phyloP scores from a whole-genome alignment of 495 filamentous ascomycete genomes.

The Lindgomyces ingoldianus region DNA sequence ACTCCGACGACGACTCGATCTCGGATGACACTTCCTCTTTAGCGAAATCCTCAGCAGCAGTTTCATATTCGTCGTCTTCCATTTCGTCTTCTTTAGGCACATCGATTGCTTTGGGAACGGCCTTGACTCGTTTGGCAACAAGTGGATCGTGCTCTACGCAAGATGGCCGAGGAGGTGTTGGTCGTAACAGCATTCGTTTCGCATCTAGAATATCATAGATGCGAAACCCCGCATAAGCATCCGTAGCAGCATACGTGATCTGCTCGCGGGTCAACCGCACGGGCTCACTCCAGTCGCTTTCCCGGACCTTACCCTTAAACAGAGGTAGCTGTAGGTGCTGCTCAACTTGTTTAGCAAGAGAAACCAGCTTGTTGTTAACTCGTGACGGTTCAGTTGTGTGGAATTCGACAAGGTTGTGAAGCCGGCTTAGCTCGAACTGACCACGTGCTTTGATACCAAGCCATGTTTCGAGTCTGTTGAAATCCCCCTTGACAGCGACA shows the following conservation, averaged over 20 bases:
- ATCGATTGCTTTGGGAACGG: neutral
- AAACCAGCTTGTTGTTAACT: conserved; percentile 37
- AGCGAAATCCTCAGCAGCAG: conserved; percentile 26
- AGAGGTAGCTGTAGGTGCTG: conserved; percentile 43
- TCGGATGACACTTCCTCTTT: conserved; percentile 15
- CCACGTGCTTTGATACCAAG: conserved; percentile 38
- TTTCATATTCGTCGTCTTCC: conserved; percentile 34
- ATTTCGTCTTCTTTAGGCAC: conserved; percentile 23
- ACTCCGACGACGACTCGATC: conserved; percentile 9
- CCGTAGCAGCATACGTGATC: conserved; percentile 42
- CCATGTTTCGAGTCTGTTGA: conserved; percentile 38
- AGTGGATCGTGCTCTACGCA: conserved; percentile 18
- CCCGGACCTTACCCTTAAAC: conserved; percentile 42
- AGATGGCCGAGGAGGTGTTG: conserved; percentile 39
- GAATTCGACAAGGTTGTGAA: conserved; percentile 45
- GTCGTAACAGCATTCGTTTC: conserved; percentile 41
- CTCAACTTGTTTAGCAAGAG: conserved; percentile 41
- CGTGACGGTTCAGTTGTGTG: conserved; percentile 10
- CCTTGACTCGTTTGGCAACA: neutral
- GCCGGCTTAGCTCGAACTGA: conserved; percentile 44
- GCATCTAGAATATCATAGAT: conserved; percentile 44
- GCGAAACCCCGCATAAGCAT: conserved; percentile 45
- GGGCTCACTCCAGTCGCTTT: conserved; percentile 42
- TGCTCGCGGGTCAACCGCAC: conserved; percentile 36
- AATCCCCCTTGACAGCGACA: conserved; percentile 84